Conservation (phyloP, 805 yeast genomes). For the Wickerhamomyces hampshirensis region DNA sequence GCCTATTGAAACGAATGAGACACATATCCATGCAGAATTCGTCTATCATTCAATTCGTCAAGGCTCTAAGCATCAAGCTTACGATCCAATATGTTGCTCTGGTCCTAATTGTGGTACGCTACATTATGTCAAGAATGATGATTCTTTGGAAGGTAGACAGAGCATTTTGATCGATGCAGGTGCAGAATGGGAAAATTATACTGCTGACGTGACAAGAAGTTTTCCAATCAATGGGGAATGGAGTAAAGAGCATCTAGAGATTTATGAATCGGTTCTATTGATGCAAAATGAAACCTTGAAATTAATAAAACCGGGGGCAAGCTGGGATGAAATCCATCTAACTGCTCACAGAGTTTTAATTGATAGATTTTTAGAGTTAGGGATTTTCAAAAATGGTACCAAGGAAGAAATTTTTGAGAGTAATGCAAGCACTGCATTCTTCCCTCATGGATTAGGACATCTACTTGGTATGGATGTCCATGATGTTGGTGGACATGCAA, state of each 20-base stretch:
- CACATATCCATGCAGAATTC: slow-evolving; percentile 94
- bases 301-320: slow-evolving; percentile 73
- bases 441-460: slow-evolving; percentile 96
- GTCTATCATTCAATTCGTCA: slow-evolving; percentile 90
- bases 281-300: slow-evolving; percentile 77
- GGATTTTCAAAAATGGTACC: slow-evolving; percentile 61
- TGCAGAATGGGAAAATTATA: slow-evolving; percentile 92
- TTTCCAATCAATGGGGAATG: slow-evolving; percentile 91
- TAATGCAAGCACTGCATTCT: slow-evolving; percentile 70
- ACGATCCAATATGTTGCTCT: slow-evolving; percentile 94
- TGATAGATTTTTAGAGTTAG: slow-evolving; percentile 63
- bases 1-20: slow-evolving; percentile 82
- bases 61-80: slow-evolving; percentile 84
- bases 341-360: slow-evolving; percentile 76
- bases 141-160: slow-evolving; percentile 48
- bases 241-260: slow-evolving; percentile 79
- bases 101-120: slow-evolving; percentile 89
- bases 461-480: slow-evolving; percentile 93
- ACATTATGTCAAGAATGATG: slow-evolving; percentile 84
- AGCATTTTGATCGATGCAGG: slow-evolving; percentile 91
- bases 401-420: slow-evolving; percentile 67
- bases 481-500: slow-evolving; percentile 87
- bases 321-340: slow-evolving; percentile 83
- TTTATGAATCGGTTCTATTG: slow-evolving; percentile 71
- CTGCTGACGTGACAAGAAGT: slow-evolving; percentile 91